Evolutionary conservation across 495 filamentous ascomycete genomes (phyloP).

Genomic region (Penicillium odoratum): DNA sequence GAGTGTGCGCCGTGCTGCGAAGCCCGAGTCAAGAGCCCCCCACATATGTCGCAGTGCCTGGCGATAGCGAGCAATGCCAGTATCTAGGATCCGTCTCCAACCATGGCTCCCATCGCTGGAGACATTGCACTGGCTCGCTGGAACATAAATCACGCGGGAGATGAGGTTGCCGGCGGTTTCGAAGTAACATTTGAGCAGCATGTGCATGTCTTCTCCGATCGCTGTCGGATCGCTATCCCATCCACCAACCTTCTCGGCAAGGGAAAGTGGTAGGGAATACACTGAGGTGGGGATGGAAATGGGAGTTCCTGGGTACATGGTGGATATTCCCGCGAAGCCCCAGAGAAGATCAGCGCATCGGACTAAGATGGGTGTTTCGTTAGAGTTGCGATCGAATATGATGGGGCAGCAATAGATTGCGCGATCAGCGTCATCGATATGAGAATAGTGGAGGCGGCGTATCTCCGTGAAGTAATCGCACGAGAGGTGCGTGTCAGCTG

Average conservation of each 20-base stretch:
- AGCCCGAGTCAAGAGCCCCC: conserved; percentile 68
- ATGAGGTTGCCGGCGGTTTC: conserved; percentile 63
- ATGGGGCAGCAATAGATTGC: conserved; percentile 69
- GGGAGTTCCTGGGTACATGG: conserved; percentile 56
- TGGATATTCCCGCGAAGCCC: conserved; percentile 65
- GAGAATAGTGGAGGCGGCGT: conserved; percentile 55
- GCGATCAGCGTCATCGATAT: conserved; percentile 54
- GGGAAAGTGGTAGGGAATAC: conserved; percentile 62
- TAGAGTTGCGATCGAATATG: conserved; percentile 69
- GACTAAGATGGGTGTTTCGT: conserved; percentile 63
- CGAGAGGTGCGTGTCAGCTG: conserved; percentile 68
- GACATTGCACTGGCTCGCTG: conserved; percentile 69
- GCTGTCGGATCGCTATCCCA: conserved; percentile 67
- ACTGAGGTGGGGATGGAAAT: conserved; percentile 69
- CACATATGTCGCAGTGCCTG: conserved; percentile 72
- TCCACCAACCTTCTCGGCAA: conserved; percentile 63
- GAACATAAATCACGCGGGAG: conserved; percentile 49
- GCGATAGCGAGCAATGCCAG: conserved; percentile 59
- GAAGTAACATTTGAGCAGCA: conserved; percentile 76
- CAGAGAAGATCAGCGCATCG: conserved; percentile 68
- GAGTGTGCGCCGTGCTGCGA: conserved; percentile 41
- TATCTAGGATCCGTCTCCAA: conserved; percentile 47
- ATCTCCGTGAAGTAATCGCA: conserved; percentile 64
- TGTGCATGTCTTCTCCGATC: conserved; percentile 72
- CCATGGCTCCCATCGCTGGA: conserved; percentile 51